Base-by-base conservation (phyloP, 495 filamentous ascomycete genomes). In the Achaetomiella virescens region DNA sequence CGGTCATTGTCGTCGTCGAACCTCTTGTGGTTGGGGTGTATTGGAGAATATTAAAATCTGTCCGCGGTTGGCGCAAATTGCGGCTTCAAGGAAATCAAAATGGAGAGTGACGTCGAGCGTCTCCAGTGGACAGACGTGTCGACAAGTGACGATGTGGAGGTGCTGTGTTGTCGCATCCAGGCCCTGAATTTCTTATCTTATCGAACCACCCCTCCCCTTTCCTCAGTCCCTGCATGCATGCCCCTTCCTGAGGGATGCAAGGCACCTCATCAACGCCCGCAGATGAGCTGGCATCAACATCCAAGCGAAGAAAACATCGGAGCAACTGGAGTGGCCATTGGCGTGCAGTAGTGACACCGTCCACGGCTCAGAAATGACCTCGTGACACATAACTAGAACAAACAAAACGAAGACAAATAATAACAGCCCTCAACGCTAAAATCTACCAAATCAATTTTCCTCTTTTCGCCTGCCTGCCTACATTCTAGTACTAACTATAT, bases 1-100 rank as follows among this genome's bases (percentile, higher is more conserved):
- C 63, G 9, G 64, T 57, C 67, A 67, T 70, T 2, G 14, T 61
- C n/a, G n/a, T n/a, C n/a, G n/a, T n/a, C n/a, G n/a, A n/a, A n/a
- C n/a, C n/a, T n/a, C n/a, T n/a, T n/a, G n/a, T n/a, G n/a, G n/a
- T n/a, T n/a, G n/a, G n/a, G n/a, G n/a, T n/a, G n/a, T n/a, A n/a
- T n/a, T n/a, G n/a, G n/a, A n/a, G n/a, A n/a, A n/a, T n/a, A n/a
- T n/a, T n/a, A n/a, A n/a, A n/a, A n/a, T n/a, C n/a, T n/a, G n/a
- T n/a, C n/a, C n/a, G n/a, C n/a, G n/a, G n/a, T 48, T 14, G 24
- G 22, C n/a, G 35, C 5, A 46, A 20, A 12, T 22, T 43, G 18
- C 33, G 12, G 9, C 27, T 9, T 31, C 27, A 31, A 27, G 11
- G 14, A 11, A 8, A n/a, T 15, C 20, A 38, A n/a, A 15, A 35